Conservation (phyloP, 2,329 filamentous ascomycete genomes). For the Botrytis fabae region DNA sequence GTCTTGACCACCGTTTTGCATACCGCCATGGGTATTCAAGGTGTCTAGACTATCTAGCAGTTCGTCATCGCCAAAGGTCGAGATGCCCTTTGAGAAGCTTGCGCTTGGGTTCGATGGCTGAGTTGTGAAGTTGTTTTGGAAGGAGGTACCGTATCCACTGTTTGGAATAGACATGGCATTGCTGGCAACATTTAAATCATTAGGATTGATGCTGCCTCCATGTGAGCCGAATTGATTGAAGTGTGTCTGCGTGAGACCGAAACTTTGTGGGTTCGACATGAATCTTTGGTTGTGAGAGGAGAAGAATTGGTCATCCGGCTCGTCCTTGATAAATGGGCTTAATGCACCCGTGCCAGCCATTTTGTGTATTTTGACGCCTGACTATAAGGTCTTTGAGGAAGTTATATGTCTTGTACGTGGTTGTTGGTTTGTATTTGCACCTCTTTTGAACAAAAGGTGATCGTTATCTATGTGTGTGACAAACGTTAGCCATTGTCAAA, state of each 20-base stretch:
- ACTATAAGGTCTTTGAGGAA: slow-evolving; percentile 25
- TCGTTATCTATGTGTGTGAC: slow-evolving; percentile 33
- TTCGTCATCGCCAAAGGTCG: slow-evolving; percentile 84
- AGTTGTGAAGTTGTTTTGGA: slow-evolving; percentile 60
- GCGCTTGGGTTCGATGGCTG: slow-evolving; percentile 58
- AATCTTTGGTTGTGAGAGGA: slow-evolving; percentile 37
- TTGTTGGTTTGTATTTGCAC: slow-evolving; percentile 30
- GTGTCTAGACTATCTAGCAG: slow-evolving; percentile 71
- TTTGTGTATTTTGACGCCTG: slow-evolving; percentile 37
- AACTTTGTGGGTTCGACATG: slow-evolving; percentile 39
- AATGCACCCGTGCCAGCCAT: slow-evolving; percentile 43
- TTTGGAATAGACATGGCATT: slow-evolving; percentile 52
- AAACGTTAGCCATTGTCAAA: slow-evolving; percentile 36
- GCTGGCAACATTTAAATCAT: slow-evolving; percentile 73
- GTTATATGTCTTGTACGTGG: slow-evolving; percentile 26
- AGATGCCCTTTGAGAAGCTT: slow-evolving; percentile 75
- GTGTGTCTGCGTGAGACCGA: slow-evolving; percentile 50
- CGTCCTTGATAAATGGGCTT: slow-evolving; percentile 66
- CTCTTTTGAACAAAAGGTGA: slow-evolving; percentile 22
- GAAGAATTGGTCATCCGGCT: slow-evolving; percentile 63
- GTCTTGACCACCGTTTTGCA: slow-evolving; percentile 57
- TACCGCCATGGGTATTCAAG: slow-evolving; percentile 47
- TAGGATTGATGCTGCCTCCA: slow-evolving; percentile 73
- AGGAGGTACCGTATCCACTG: slow-evolving; percentile 55
- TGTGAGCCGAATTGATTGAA: slow-evolving; percentile 43